Evolutionary conservation across 1,139 yeast species (phyloP).

Genomic region (Yamadazyma sp.): DNA sequence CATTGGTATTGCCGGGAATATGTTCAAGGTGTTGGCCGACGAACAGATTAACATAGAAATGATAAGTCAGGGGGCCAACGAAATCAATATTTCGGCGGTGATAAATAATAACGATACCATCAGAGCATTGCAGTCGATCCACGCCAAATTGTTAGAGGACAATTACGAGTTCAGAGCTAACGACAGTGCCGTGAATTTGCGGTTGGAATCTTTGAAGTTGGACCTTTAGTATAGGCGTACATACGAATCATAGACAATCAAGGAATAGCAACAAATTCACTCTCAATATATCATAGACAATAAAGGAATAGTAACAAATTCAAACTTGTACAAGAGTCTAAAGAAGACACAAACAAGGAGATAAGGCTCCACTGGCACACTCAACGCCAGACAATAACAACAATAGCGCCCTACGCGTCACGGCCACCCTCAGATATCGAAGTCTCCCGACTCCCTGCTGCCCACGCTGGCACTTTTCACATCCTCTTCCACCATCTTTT

Average conservation of each 20-base stretch:
- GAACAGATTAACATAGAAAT: conserved; percentile 92
- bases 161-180: conserved; percentile 25
- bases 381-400: too few relatives aligned
- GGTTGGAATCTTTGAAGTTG: conserved; percentile 36
- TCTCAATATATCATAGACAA: too few relatives aligned
- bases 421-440: conserved; percentile 33
- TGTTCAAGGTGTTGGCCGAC: conserved; percentile 93
- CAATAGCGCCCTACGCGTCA: too few relatives aligned
- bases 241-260: too few relatives aligned
- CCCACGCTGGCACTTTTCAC: conserved; percentile 18
- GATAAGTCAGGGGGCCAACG: conserved; percentile 98
- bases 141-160: conserved; percentile 68
- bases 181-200: conserved; percentile 36
- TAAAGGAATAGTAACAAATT: too few relatives aligned
- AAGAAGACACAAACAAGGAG: too few relatives aligned
- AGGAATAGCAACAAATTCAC: too few relatives aligned
- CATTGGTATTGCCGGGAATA: conserved; percentile 95
- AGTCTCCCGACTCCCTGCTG: conserved; percentile 43
- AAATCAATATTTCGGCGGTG: conserved; percentile 93
- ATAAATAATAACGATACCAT: conserved; percentile 80
- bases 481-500: conserved; percentile 55
- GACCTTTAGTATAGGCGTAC: too few relatives aligned
- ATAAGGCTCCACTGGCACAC: too few relatives aligned
- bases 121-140: conserved; percentile 84
- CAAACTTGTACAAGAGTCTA: too few relatives aligned